Evolutionary conservation across 495 filamentous ascomycete genomes (phyloP), one percentile per base, ranked within the genome.

Genomic region (Sordaria brevicollis): DNA sequence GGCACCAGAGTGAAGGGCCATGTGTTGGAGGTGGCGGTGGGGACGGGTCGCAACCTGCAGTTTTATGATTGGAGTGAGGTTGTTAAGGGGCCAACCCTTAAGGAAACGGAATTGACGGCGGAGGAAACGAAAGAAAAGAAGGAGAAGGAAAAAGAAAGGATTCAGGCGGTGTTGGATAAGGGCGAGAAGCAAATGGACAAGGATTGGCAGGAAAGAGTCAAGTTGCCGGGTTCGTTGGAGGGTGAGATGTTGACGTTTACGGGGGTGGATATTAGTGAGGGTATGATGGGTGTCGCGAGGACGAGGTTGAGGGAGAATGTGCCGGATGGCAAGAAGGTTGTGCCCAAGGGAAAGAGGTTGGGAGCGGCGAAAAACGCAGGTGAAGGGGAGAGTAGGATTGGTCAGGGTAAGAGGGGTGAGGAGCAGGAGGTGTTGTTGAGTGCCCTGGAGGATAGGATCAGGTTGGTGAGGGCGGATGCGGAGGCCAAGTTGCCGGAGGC

Each of bases 1-100:
- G 85, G 87, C 5, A 74, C 79, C 19, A 79, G 84, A 68, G 93
- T 89, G 8, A 81, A 83, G 17, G 95, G 96, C 2, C 82, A 97
- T 78, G 93, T 97, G 5, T 84, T 97, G 21, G 96, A 99, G 78
- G 89, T 94, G 13, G 91, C 91, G 66, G 91, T 91, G 43, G 96
- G 95, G 25, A 96, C 96, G n/a, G 95, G 96, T 0, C 83, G 94
- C 43, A 99, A 97, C 76, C 76, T 91, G 35, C 81, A 85, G 29
- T 97, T 88, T 80, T 98, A 96, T 78, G 79, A 81, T 71, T 86
- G 83, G 82, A 75, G 74, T 67, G 76, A 71, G 35, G 67, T 83
- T 0, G 71, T 70, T 25, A 62, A 33, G 25, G 21, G 13, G 21
- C 49, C 49, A 10, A 10, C n/a, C n/a, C n/a, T 62, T 17, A 17